phyloP scores from a whole-genome alignment of 441 rosid species.

The Eutrema salsugineum region DNA sequence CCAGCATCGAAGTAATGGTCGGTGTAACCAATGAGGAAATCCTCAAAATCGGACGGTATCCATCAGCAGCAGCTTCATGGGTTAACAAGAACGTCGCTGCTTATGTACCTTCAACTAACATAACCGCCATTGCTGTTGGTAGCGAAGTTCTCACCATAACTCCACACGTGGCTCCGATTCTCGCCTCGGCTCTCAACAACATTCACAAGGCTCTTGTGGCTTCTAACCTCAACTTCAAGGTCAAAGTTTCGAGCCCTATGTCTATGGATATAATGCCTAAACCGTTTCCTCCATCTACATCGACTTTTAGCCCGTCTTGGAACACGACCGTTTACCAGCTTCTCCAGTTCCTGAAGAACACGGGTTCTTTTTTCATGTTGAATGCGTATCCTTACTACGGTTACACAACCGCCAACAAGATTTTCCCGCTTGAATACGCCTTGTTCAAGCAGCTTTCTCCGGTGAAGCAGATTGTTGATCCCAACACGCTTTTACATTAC shows the following conservation, averaged over 20 bases:
- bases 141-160: constrained; percentile 76
- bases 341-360: constrained; percentile 88
- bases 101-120: constrained; percentile 81
- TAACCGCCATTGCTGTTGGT: constrained; percentile 91
- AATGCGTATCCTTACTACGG: constrained; percentile 94
- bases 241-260: constrained; percentile 83
- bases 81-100: constrained; percentile 76
- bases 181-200: constrained; percentile 79
- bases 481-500: constrained; percentile 90
- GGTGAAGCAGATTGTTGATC: constrained; percentile 95
- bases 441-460: constrained; percentile 68
- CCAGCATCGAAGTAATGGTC: constrained; percentile 73
- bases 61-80: constrained; percentile 86
- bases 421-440: constrained; percentile 65
- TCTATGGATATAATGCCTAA: constrained; percentile 80
- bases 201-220: constrained; percentile 84
- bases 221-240: constrained; percentile 63
- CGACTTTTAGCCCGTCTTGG: constrained; percentile 72
- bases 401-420: constrained; percentile 72
- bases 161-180: constrained; percentile 69
- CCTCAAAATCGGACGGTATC: constrained; percentile 66
- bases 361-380: constrained; percentile 75
- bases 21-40: constrained; percentile 78
- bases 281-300: constrained; percentile 92
- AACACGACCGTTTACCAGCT: constrained; percentile 74